Base-by-base conservation (phyloP, 768 basidiomycete species). In the Cantharellus anzutake region DNA sequence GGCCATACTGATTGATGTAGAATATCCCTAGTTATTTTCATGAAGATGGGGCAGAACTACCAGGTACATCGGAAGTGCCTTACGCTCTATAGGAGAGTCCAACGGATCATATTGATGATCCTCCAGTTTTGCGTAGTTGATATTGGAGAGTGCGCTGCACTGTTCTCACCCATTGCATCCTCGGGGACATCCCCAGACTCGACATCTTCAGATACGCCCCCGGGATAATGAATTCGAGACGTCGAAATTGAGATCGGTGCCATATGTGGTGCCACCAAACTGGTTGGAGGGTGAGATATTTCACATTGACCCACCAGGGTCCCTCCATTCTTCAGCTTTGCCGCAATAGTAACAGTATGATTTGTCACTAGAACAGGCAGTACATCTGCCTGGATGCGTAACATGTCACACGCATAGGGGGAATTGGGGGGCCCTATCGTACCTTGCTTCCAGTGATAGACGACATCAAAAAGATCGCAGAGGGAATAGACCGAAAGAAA, bases 291-390 rank as follows among this genome's bases (percentile, higher is more conserved):
- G 69, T 94, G 91, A 2, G 90, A 92, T 64, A 94, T 92, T 66
- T 90, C 85, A 68, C 90, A 94, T 71, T 96, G 92, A 14, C 92
- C 92, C 48, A 93, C 81, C 50, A 97, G 78, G 56, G 76, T 79
- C 38, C 77, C 71, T 5, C 86, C 86, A 64, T 92, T 80, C 67
- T 82, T 80, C 66, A 94, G 75, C 70, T 93, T 84, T 34, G 84
- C 90, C 42, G 91, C 88, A 63, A 98, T 91, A 11, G 92, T 96
- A n/a, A 91, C 89, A 0, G 86, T 91, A 68, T 90, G 88, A 69
- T 90, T 93, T 7, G 93, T 98, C 44, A 93, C 81, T 63, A 98
- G 85, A 2, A 83, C 88, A 0, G 93, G 93, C 2, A 94, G 73
- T 60, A 98, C 93, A 62, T 83, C 79, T 5, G 87, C 83, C 77